Evolutionary conservation across 1,284 basidiomycete species (phyloP).

Genomic region (Cystobasidium pallidum): DNA sequence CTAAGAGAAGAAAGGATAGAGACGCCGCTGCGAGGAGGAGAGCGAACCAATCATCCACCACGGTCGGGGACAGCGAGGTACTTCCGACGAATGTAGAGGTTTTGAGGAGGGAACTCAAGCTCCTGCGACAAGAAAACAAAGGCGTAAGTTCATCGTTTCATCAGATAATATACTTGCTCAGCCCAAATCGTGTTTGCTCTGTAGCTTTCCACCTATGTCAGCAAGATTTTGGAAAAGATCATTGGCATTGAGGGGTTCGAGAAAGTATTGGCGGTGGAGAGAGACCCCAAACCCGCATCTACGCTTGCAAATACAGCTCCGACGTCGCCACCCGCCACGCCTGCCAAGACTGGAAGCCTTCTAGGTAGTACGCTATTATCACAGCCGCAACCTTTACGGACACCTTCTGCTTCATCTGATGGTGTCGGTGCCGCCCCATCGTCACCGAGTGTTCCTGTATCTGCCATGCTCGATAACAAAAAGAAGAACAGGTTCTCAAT

Average conservation of each 20-base stretch:
- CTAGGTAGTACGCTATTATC: neutral
- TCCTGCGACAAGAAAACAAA: constrained; percentile 52
- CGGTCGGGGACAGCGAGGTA: constrained; percentile 21
- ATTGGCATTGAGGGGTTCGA: constrained; percentile 54
- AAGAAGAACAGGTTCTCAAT: constrained; percentile 42
- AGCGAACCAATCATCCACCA: constrained; percentile 25
- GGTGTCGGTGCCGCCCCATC: neutral
- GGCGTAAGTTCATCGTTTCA: constrained; percentile 22
- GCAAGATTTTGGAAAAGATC: constrained; percentile 54
- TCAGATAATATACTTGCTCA: no score
- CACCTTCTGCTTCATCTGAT: neutral
- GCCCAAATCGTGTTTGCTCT: no score
- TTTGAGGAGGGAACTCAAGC: constrained; percentile 48
- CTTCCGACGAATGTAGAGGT: constrained; percentile 38
- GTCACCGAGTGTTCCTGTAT: neutral
- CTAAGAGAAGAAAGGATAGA: constrained; percentile 14
- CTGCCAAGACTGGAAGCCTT: constrained; percentile 1
- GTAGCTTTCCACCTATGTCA: constrained; percentile 52
- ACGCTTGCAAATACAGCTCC: constrained; percentile 30
- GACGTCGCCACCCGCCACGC: constrained; percentile 17
- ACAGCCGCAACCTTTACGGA: neutral
- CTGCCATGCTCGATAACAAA: neutral
- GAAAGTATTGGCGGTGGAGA: constrained; percentile 52
- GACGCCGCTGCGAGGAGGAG: constrained; percentile 29
- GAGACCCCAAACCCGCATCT: constrained; percentile 36